Percentiles rank a stretch among this genome's conserved stretches.
Conservation (phyloP, 768 basidiomycete species). For the Lentinula edodes region DNA sequence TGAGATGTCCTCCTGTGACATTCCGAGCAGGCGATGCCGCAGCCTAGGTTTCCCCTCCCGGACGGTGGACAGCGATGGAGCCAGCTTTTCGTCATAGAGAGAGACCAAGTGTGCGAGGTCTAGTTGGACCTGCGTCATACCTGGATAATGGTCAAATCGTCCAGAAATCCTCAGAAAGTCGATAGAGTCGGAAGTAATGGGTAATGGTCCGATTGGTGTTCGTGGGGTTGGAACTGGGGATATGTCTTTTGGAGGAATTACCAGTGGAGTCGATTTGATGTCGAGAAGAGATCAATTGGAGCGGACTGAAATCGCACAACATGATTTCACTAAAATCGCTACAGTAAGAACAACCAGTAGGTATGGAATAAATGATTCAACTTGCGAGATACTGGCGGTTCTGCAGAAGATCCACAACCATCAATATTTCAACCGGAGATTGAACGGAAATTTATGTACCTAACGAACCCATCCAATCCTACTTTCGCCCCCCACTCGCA, state of each 20-base stretch:
- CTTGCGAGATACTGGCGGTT: neutral
- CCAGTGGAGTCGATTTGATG: too few relatives aligned
- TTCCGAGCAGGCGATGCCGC: conserved; percentile 27
- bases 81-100: conserved; percentile 34
- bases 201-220: neutral
- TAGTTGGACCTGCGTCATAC: conserved; percentile 35
- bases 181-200: neutral
- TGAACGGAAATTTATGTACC: conserved; percentile 26
- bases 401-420: neutral
- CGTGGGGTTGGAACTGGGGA: too few relatives aligned
- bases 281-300: conserved; percentile 27
- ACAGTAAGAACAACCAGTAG: too few relatives aligned
- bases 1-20: conserved; percentile 21
- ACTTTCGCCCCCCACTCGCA: conserved; percentile 38
- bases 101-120: conserved; percentile 36
- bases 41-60: conserved; percentile 25
- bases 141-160: conserved; percentile 31
- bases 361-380: neutral
- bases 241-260: too few relatives aligned
- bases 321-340: conserved; percentile 34
- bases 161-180: conserved; percentile 12
- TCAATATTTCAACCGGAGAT: conserved; percentile 21
- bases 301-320: conserved; percentile 39
- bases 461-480: conserved; percentile 40
- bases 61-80: conserved; percentile 25